phyloP scores from a whole-genome alignment of 768 basidiomycete genomes.

The Clavulina sp. region DNA sequence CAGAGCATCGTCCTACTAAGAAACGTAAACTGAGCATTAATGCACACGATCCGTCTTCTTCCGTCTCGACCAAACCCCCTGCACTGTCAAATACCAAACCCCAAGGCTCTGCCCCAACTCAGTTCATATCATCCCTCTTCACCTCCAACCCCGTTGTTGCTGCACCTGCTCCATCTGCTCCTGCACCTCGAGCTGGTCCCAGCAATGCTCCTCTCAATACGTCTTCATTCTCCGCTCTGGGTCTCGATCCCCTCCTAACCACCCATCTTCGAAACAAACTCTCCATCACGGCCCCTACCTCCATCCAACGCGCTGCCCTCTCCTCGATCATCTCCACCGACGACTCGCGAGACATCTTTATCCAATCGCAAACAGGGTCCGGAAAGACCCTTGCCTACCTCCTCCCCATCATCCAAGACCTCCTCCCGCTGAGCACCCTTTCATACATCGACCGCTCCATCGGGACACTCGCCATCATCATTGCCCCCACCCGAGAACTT shows the following conservation, averaged over 20 bases:
- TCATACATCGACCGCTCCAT: constrained; percentile 91
- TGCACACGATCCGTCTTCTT: too few relatives aligned
- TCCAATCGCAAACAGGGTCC: constrained; percentile 93
- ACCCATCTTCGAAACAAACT: constrained; percentile 66
- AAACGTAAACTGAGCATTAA: too few relatives aligned
- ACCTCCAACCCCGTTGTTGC: constrained; percentile 61
- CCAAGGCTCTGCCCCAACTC: constrained; percentile 6
- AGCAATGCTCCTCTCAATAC: constrained; percentile 77
- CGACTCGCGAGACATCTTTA: constrained; percentile 57
- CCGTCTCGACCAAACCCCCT: neutral
- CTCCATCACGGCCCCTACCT: constrained; percentile 69
- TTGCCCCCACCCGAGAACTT: constrained; percentile 88
- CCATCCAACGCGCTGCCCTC: constrained; percentile 64
- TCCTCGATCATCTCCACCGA: constrained; percentile 34
- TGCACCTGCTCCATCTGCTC: constrained; percentile 18
- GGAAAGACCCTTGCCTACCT: constrained; percentile 91
- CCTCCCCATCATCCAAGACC: constrained; percentile 86
- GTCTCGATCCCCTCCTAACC: constrained; percentile 64
- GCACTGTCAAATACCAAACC: too few relatives aligned
- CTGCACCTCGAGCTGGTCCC: constrained; percentile 25
- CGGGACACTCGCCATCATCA: constrained; percentile 85
- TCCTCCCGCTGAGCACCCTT: constrained; percentile 72
- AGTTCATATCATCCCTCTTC: constrained; percentile 76
- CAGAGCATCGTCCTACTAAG: too few relatives aligned
- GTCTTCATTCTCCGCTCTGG: constrained; percentile 66